phyloP scores from a whole-genome alignment of 1,284 basidiomycete genomes.

The Ustilago bromivora region DNA sequence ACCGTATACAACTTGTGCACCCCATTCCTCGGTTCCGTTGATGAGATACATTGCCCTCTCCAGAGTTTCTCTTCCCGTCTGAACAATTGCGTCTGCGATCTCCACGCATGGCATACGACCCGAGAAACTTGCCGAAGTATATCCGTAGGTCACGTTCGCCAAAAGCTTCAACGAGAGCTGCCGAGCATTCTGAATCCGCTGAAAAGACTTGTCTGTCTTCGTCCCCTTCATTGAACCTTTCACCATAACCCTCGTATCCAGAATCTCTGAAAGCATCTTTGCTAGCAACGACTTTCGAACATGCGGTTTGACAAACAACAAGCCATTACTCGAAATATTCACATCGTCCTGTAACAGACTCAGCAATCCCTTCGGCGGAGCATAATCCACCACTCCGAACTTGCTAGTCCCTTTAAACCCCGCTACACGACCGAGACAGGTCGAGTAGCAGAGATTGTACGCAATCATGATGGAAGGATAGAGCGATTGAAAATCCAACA shows the following conservation, averaged over 20 bases:
- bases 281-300: constrained; percentile 87
- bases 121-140: constrained; percentile 91
- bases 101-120: constrained; percentile 98
- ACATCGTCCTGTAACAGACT: constrained; percentile 41
- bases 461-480: constrained; percentile 99
- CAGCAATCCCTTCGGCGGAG: constrained; percentile 77
- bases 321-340: constrained; percentile 79
- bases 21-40: constrained; percentile 78
- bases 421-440: constrained; percentile 88
- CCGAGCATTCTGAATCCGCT: constrained; percentile 63
- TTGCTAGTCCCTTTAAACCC: constrained; percentile 89
- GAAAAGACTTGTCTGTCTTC: constrained; percentile 76
- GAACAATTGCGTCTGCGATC: constrained; percentile 97
- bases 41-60: constrained; percentile 92
- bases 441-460: constrained; percentile 80
- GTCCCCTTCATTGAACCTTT: constrained; percentile 91
- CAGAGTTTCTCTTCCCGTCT: constrained; percentile 92
- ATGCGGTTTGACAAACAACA: constrained; percentile 88
- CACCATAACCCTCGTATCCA: constrained; percentile 98
- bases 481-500: constrained; percentile 94
- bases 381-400: constrained; percentile 82
- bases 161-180: constrained; percentile 65
- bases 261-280: constrained; percentile 90
- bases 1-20: constrained; percentile 93
- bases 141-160: constrained; percentile 79